Evolutionary conservation across 805 yeast species (phyloP).

Genomic region (Spathaspora hagerdaliae): DNA sequence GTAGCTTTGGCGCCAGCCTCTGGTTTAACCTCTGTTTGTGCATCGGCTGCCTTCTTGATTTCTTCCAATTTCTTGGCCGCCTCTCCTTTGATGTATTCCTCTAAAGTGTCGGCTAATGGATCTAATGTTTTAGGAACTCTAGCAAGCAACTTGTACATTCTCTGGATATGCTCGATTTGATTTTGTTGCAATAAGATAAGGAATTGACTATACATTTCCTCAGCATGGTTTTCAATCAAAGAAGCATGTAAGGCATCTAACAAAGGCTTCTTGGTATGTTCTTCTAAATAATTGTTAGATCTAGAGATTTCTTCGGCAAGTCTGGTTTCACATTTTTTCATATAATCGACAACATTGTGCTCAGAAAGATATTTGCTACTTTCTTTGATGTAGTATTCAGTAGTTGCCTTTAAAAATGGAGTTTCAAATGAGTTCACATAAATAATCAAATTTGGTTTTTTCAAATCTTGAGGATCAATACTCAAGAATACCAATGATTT

Average conservation of each 20-base stretch:
- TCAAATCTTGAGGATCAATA: constrained; percentile 84
- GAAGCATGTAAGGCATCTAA: constrained; percentile 72
- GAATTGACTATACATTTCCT: constrained; percentile 73
- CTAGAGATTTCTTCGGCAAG: constrained; percentile 79
- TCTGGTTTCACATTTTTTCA: constrained; percentile 79
- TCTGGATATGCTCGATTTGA: constrained; percentile 66
- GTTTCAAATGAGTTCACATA: constrained; percentile 78
- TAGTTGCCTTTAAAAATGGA: constrained; percentile 68
- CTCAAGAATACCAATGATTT: constrained; percentile 87
- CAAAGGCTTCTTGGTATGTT: constrained; percentile 74
- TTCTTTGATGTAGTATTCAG: constrained; percentile 64
- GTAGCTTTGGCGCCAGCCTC: constrained; percentile 5
- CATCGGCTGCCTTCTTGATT: constrained; percentile 29
- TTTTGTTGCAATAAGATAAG: constrained; percentile 68
- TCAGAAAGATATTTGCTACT: constrained; percentile 60
- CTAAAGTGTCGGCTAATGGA: constrained; percentile 71
- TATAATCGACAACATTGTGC: constrained; percentile 86
- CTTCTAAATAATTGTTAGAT: constrained; percentile 77
- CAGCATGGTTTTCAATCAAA: constrained; percentile 75
- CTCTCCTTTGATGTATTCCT: constrained; percentile 59
- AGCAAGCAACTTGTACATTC: constrained; percentile 71
- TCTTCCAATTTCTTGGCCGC: constrained; percentile 53
- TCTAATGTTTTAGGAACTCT: constrained; percentile 78
- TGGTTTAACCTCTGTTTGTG: constrained; percentile 14
- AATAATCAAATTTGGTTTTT: constrained; percentile 76